phyloP scores from a whole-genome alignment of 495 filamentous ascomycete genomes.

The Podospora pseudoanserina region DNA sequence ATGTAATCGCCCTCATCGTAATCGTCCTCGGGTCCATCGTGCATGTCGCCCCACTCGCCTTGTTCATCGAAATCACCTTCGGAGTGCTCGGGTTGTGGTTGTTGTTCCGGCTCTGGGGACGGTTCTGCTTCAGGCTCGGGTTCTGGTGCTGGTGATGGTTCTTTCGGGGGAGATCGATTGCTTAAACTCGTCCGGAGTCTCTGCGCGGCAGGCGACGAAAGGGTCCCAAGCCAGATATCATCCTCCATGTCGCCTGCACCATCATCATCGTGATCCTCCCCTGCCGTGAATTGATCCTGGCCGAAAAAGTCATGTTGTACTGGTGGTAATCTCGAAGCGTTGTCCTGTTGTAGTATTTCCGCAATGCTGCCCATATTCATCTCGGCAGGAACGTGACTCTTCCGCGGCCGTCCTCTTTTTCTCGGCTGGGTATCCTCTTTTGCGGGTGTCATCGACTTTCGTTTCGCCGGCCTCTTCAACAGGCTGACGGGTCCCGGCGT shows the following conservation, averaged over 20 bases:
- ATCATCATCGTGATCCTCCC: slow-evolving; percentile 3
- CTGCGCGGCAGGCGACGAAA: slow-evolving; percentile 26
- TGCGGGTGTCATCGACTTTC: slow-evolving; percentile 26
- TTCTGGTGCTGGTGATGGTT: neutral
- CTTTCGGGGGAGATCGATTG: neutral
- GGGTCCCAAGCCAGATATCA: slow-evolving; percentile 36
- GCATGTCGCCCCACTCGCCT: slow-evolving; percentile 21
- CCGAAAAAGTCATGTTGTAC: slow-evolving; percentile 2
- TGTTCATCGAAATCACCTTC: slow-evolving; percentile 18
- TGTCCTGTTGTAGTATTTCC: slow-evolving; percentile 19
- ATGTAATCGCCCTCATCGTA: slow-evolving; percentile 27
- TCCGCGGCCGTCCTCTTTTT: slow-evolving; percentile 34
- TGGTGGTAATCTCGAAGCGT: slow-evolving; percentile 11
- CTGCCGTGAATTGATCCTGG: neutral
- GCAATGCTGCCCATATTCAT: slow-evolving; percentile 11
- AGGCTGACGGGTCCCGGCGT: slow-evolving; percentile 22
- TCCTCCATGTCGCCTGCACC: slow-evolving; percentile 21
- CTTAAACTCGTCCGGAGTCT: slow-evolving; percentile 8
- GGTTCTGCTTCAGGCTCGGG: neutral
- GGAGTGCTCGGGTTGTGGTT: slow-evolving; percentile 13
- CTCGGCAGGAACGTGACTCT: slow-evolving; percentile 14
- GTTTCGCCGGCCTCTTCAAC: slow-evolving; percentile 25
- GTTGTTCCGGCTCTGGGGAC: neutral
- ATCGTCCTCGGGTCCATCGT: slow-evolving; percentile 20
- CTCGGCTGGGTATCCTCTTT: slow-evolving; percentile 24